phyloP scores from a whole-genome alignment of 208 protist genomes.

The Acanthamoeba lenticulata region DNA sequence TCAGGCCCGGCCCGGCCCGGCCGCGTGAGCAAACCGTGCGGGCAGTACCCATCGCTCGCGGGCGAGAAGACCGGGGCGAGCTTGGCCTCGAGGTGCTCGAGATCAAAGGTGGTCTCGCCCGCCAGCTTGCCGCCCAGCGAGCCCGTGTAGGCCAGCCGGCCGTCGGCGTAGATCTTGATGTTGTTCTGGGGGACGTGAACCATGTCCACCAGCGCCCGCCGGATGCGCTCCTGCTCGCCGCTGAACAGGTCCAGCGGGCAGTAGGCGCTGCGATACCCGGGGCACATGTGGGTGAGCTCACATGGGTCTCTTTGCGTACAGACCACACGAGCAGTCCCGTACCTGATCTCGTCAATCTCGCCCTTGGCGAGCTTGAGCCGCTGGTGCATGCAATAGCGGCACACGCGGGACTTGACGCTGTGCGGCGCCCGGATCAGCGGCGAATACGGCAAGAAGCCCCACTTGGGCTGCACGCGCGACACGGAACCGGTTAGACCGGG shows the following conservation, averaged over 20 bases:
- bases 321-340: not conserved
- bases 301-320: not conserved
- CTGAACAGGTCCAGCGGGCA: conserved; percentile 66
- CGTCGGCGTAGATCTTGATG: conserved; percentile 63
- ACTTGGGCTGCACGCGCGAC: conserved; percentile 33
- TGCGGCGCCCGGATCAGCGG: conserved; percentile 49
- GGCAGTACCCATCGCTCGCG: not conserved
- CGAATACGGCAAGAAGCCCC: conserved; percentile 64
- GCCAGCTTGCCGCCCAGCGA: conserved; percentile 55
- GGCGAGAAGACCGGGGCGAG: not conserved
- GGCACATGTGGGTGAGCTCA: not conserved
- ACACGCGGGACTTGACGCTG: conserved; percentile 41
- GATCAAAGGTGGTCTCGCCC: conserved; percentile 39
- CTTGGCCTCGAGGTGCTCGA: conserved; percentile 14
- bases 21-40: not conserved
- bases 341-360: conserved; percentile 60
- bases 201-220: conserved; percentile 56
- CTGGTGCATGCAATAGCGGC: conserved; percentile 66
- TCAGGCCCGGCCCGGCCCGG: too few relatives aligned
- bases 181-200: conserved; percentile 64
- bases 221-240: not conserved
- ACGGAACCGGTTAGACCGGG: not conserved
- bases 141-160: conserved; percentile 43
- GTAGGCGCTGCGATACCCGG: not conserved
- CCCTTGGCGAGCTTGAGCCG: conserved; percentile 34